Evolutionary conservation across 2,329 filamentous ascomycete species (phyloP).

Genomic region (Cladophialophora bantiana): DNA sequence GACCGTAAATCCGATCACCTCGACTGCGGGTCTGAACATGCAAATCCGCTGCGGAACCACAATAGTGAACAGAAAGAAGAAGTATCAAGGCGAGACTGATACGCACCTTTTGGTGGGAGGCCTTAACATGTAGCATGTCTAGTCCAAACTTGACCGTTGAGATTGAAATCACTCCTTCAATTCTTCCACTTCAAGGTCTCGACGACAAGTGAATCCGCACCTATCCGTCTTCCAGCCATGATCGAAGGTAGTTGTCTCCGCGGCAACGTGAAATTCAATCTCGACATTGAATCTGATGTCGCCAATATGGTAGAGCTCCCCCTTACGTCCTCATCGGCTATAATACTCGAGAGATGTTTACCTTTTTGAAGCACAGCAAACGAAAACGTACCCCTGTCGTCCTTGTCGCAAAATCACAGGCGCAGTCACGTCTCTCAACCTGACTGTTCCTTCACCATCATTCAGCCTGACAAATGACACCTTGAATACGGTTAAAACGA

Average conservation of each 20-base stretch:
- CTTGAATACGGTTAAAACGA: constrained; percentile 9
- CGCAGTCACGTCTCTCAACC: constrained; percentile 7
- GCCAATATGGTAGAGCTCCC: neutral
- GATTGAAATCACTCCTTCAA: neutral
- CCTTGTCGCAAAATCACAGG: constrained; percentile 15
- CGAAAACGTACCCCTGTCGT: constrained; percentile 7
- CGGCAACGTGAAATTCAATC: constrained; percentile 1
- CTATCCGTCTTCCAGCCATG: neutral
- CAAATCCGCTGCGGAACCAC: neutral
- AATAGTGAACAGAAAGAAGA: neutral
- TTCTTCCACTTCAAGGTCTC: neutral
- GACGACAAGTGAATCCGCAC: neutral
- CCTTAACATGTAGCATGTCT: neutral
- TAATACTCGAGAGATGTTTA: neutral
- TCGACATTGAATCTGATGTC: neutral
- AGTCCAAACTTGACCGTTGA: neutral
- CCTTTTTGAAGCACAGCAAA: neutral
- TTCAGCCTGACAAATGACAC: constrained; percentile 7
- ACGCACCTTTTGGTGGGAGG: neutral
- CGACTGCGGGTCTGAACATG: neutral
- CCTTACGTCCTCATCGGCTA: neutral
- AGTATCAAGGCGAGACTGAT: neutral
- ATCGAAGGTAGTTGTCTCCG: constrained; percentile 14
- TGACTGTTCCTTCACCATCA: neutral
- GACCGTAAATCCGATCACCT: neutral